phyloP scores from a whole-genome alignment of 2,329 filamentous ascomycete species.

The Pestalotiopsis sp. region DNA sequence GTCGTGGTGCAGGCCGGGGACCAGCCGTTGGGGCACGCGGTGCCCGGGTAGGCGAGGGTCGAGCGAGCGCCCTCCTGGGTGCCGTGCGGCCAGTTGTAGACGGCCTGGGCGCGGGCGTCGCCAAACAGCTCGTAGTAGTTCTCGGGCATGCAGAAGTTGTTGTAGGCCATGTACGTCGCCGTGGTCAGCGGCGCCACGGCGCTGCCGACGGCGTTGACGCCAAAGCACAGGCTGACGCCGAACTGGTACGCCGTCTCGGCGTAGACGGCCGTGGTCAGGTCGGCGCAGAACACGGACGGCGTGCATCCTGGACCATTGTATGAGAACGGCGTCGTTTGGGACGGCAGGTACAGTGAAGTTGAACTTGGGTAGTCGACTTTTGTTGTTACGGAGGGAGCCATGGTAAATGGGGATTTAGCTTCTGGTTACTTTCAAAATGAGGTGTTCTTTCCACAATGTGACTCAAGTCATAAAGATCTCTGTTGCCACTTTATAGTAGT shows the following conservation, averaged over 20 bases:
- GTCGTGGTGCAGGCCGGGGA: constrained; percentile 12
- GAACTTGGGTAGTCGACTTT: not conserved
- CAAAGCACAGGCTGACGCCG: not conserved
- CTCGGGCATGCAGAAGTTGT: not conserved
- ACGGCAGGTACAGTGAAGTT: not conserved
- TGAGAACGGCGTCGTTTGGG: not conserved
- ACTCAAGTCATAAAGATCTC: not conserved
- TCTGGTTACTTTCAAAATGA: not conserved
- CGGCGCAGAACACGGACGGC: not conserved
- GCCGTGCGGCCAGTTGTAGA: not conserved
- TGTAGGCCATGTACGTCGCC: not conserved
- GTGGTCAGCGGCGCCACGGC: not conserved
- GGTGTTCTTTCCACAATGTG: not conserved
- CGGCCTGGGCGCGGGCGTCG: not conserved
- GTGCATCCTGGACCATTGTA: not conserved
- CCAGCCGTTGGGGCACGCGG: constrained; percentile 8
- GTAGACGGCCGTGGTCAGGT: not conserved
- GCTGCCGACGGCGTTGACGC: not conserved
- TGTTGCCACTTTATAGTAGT: not conserved
- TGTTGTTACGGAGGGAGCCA: not conserved
- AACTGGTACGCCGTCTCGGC: not conserved
- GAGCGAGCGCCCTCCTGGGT: constrained; percentile 2
- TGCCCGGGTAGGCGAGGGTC: constrained; percentile 13
- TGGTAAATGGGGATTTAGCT: not conserved
- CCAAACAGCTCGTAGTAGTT: not conserved